These are phyloP conservation scores for Irineochytrium annulatum DNA, from an alignment of 192 early-diverging fungal genomes.

Conservation along the genomic window DNA sequence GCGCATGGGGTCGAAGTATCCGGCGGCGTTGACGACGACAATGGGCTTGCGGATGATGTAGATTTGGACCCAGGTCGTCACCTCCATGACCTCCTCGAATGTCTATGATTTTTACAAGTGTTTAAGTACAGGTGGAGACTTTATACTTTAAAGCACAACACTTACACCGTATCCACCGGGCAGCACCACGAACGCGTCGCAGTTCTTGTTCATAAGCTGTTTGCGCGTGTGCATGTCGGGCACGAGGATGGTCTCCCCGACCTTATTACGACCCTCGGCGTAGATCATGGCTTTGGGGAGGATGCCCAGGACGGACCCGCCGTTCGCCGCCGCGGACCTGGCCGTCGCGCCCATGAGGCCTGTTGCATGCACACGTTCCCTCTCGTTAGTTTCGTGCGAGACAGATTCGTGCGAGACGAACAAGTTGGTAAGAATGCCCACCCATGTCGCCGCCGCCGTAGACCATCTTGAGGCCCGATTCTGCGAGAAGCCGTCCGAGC, in stretches of 20 bases:
- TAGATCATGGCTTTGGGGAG: constrained; percentile 63
- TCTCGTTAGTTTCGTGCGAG: constrained; percentile 27
- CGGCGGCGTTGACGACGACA: constrained; percentile 69
- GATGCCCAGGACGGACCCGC: constrained; percentile 69
- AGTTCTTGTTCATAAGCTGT: constrained; percentile 61
- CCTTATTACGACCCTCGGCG: constrained; percentile 6
- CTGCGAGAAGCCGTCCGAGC: constrained; percentile 14
- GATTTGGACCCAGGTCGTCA: constrained; percentile 67
- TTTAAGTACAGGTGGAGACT: not conserved
- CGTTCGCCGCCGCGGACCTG: constrained; percentile 47
- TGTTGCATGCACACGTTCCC: constrained; percentile 47
- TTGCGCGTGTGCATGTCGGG: constrained; percentile 83
- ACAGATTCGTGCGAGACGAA: too few relatives aligned
- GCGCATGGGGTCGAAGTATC: constrained; percentile 68
- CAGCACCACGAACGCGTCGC: constrained; percentile 72
- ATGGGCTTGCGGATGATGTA: constrained; percentile 80
- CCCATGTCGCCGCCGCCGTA: constrained; percentile 39
- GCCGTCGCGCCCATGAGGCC: constrained; percentile 84
- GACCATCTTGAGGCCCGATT: constrained; percentile 20
- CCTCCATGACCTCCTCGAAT: constrained; percentile 82
- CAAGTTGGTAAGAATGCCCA: not conserved
- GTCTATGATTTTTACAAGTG: too few relatives aligned
- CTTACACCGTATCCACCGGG: constrained; percentile 73
- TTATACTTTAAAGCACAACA: not conserved
- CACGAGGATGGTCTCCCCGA: constrained; percentile 58